Conservation (phyloP, 2,329 filamentous ascomycete genomes). For the Dactylellina parvicollis region DNA sequence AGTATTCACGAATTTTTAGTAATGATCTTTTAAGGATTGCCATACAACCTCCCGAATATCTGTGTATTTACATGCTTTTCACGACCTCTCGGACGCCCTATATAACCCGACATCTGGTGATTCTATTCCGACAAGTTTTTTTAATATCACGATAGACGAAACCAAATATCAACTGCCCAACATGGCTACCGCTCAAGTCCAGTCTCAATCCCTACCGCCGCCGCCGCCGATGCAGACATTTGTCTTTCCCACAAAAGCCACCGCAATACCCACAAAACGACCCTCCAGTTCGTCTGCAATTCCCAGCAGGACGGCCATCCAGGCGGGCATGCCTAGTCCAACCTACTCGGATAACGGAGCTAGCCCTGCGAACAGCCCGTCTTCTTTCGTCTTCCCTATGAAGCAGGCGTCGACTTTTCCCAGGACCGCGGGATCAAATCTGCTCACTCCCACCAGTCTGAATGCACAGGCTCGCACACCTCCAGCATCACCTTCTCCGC, state of each 20-base stretch:
- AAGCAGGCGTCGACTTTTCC: slow-evolving; percentile 42
- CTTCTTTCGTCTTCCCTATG: slow-evolving; percentile 44
- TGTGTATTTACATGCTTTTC: slow-evolving; percentile 47
- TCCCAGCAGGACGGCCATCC: slow-evolving; percentile 16
- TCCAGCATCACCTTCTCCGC: slow-evolving; percentile 43
- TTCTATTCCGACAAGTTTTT: slow-evolving; percentile 27
- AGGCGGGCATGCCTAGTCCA: slow-evolving; percentile 44
- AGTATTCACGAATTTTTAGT: slow-evolving; percentile 51
- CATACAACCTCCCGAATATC: slow-evolving; percentile 24
- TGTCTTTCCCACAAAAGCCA: slow-evolving; percentile 35
- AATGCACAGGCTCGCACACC: slow-evolving; percentile 32
- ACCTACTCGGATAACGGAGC: slow-evolving; percentile 48
- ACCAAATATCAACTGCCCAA: slow-evolving; percentile 22
- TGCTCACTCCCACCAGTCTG: slow-evolving; percentile 22
- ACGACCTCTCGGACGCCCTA: slow-evolving; percentile 39
- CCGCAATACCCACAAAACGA: slow-evolving; percentile 26
- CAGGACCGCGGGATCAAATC: slow-evolving; percentile 26
- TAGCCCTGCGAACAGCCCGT: slow-evolving; percentile 37
- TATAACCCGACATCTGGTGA: slow-evolving; percentile 48
- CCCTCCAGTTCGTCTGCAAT: slow-evolving; percentile 46
- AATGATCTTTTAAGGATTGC: slow-evolving; percentile 53
- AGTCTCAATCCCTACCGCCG: slow-evolving; percentile 19
- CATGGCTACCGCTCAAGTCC: slow-evolving; percentile 45
- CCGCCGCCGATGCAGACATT: slow-evolving; percentile 36
- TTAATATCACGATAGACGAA: slow-evolving; percentile 48